Evolutionary conservation across 1,139 yeast genomes (phyloP), one percentile per base, ranked within the genome.

Genomic region (Williopsis jadinii): DNA sequence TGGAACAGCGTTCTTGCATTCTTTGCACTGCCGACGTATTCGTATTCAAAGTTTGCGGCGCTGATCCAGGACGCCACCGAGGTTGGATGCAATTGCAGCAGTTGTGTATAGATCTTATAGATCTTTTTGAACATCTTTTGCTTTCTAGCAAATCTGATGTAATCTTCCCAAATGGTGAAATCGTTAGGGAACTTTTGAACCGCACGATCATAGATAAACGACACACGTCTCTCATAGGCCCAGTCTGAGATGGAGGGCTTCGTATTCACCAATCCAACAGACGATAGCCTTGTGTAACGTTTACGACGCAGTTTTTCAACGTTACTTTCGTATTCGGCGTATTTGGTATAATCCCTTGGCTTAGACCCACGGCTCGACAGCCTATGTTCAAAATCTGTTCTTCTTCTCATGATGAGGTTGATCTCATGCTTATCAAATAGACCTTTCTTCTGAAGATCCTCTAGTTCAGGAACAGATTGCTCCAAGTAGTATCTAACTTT

Each of bases 381-480:
- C 47, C 96, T 68, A 61, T 92, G 96, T 63, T 94, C 99, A 55
- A 88, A 92, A 62, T 90, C 97, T 0, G 97, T 90, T 65, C 98
- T 76, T 59, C 88, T 78, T 65, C 92, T 80, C 90, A 92, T 87
- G 46, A 94, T 84, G 70, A 77, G 74, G 39, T 83, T 80, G 52
- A 88, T 79, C 62, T 94, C 98, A 55, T 76, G 75, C 55, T 82
- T 79, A 32, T 75, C 80, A 61, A 92, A 94, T 13, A 94, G 68
- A 2, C 90, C 92, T 58, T 86, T 84, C 47, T 75, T 76, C 48
- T 83, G 80, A 38, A 94, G 74, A 59, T 92, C 98, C 56, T 88
- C 92, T 45, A 94, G 73, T 64, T 94, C 99, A 0, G 96, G 95
- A 56, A 92, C 90, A 9, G 90, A 74, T 63, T 75, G 88, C 63